A percentile compares a stretch with the other conserved stretches of the same genome.
Conservation (phyloP, 2,329 filamentous ascomycete genomes). For the Metarhizium album region DNA sequence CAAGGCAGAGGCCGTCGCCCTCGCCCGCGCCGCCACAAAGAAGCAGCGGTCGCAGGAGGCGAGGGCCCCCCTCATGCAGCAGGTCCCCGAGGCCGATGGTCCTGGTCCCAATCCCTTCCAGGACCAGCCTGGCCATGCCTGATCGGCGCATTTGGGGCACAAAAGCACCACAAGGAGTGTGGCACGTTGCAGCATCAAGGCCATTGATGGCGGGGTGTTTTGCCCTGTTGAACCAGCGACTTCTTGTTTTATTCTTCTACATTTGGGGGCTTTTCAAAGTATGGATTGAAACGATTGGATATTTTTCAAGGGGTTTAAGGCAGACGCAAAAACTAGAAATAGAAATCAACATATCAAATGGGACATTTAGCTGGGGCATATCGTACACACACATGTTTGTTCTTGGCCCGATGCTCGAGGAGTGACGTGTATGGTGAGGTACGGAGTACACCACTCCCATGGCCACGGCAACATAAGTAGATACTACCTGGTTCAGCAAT, state of each 20-base stretch:
- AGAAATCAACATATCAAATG: background rate
- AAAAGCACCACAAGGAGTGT: no score
- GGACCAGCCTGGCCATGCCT: constrained; percentile 16
- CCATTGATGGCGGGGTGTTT: no score
- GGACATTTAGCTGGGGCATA: background rate
- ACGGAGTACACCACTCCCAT: no score
- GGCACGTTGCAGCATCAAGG: no score
- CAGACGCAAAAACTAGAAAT: constrained; percentile 2
- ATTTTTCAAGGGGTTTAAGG: constrained; percentile 8
- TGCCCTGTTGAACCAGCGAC: no score
- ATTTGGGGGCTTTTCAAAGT: background rate
- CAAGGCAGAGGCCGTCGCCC: constrained; percentile 38
- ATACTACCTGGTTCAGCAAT: no score
- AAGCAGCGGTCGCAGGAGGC: constrained; percentile 26
- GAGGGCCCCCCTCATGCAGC: constrained; percentile 26
- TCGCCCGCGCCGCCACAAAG: constrained; percentile 36
- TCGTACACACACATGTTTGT: no score
- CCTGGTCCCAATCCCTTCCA: constrained; percentile 25
- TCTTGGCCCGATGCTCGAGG: no score
- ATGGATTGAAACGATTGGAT: constrained; percentile 4
- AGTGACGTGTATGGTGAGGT: no score
- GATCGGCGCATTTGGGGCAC: no score
- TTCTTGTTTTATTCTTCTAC: no score
- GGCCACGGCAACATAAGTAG: no score
- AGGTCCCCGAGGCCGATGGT: constrained; percentile 14